Evolutionary conservation across 306 rosid species (phyloP), one percentile per base, ranked within the genome.

Genomic region (Myrica gale): DNA sequence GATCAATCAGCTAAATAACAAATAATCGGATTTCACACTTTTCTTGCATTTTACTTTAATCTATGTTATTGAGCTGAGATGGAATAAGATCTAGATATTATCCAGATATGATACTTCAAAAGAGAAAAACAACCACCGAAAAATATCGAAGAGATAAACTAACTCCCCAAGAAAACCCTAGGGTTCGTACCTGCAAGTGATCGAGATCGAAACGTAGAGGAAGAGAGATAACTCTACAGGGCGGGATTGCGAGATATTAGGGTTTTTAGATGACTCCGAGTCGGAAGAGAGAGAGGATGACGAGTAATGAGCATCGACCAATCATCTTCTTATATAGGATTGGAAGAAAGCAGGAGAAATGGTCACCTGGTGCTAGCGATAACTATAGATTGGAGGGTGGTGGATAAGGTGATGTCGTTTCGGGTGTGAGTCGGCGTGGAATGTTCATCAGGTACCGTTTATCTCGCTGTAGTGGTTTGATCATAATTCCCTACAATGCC

Each of bases 161-260:
- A 74, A 44, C 5, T 5, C 7, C 50, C 12, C 12, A 53, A 12
- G 54, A 8, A 52, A 51, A 53, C 8, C 39, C 21, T 0, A 23
- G 7, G 51, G 32, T 66, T 57, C 60, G 56, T 69, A 78, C 85
- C 80, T 57, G 82, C 39, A 74, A 74, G 19, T 17, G 60, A 73
- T 77, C 76, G 43, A 51, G 44, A 60, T 51, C 67, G 72, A 72
- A 58, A 68, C 9, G 9, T 5, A 56, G 56, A 76, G 41, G 66
- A 32, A 21, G 53, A n/a, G 21, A 17, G 60, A 54, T 19, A 23
- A 2, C 17, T 20, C 17, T 20, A 23, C 56, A n/a, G 6, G 20
- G 37, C 6, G 44, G 9, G 4, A 41, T 16, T 41, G 13, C 11
- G 8, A 42, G 17, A 42, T 9, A 50, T 12, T 53, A 63, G 77